These are phyloP conservation scores for Mortierella sp. DNA, from an alignment of 371 early-diverging fungal species.

Conservation along the genomic window DNA sequence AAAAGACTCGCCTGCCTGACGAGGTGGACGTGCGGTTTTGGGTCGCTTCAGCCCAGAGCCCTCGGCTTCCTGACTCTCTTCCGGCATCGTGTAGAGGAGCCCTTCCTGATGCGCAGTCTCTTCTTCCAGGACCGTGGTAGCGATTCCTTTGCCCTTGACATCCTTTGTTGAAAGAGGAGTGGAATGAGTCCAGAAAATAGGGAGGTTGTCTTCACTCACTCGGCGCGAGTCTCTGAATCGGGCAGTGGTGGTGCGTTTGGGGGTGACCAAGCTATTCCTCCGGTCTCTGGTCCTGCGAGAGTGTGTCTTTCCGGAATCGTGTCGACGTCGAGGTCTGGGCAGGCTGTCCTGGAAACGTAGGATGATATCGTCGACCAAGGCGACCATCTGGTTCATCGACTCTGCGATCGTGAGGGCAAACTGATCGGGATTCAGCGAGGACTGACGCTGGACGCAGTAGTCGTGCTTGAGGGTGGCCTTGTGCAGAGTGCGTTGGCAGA, in stretches of 20 bases:
- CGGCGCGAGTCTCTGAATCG: too few relatives aligned
- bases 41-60: too few relatives aligned
- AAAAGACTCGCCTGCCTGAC: too few relatives aligned
- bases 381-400: constrained; percentile 11
- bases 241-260: too few relatives aligned
- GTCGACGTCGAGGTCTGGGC: not conserved
- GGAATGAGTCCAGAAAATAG: too few relatives aligned
- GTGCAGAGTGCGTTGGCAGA: constrained; percentile 12
- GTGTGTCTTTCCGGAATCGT: not conserved
- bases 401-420: constrained; percentile 7
- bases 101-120: not conserved
- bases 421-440: not conserved
- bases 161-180: not conserved
- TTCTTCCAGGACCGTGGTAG: not conserved
- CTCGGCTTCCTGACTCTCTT: not conserved
- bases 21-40: too few relatives aligned
- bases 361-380: constrained; percentile 13
- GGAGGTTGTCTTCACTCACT: too few relatives aligned
- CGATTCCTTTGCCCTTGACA: not conserved
- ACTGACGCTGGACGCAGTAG: constrained; percentile 2
- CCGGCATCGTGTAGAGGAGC: not conserved
- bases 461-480: constrained; percentile 2
- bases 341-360: constrained; percentile 1
- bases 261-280: not conserved
- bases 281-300: not conserved